Percentiles rank a stretch among this genome's conserved stretches.
Evolutionary conservation across 1,284 basidiomycete species (phyloP).

Genomic region (Microbotryum violaceum): DNA sequence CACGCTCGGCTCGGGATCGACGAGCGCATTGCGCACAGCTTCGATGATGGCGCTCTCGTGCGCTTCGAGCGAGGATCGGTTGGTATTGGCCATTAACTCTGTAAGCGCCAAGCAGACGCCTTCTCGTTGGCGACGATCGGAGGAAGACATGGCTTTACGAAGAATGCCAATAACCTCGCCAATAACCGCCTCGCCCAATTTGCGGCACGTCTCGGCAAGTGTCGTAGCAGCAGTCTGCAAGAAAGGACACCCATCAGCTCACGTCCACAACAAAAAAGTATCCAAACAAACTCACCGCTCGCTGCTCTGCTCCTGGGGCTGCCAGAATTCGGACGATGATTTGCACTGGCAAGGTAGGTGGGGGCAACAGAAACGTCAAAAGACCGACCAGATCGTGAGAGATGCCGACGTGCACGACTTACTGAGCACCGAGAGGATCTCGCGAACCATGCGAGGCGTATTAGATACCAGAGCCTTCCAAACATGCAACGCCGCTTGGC

Average conservation of each 20-base stretch:
- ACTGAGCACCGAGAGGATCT: constrained; percentile 82
- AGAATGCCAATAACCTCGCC: constrained; percentile 52
- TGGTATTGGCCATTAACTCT: constrained; percentile 83
- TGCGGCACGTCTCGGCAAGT: constrained; percentile 80
- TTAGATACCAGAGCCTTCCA: constrained; percentile 97
- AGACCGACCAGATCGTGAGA: not conserved
- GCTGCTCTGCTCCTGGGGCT: constrained; percentile 71
- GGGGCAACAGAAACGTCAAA: not conserved
- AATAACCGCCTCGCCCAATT: constrained; percentile 89
- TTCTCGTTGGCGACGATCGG: constrained; percentile 67
- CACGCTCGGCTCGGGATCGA: constrained; percentile 81
- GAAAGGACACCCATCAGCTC: not conserved
- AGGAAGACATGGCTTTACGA: constrained; percentile 47
- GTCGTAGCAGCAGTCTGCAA: constrained; percentile 69
- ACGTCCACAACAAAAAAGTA: not conserved
- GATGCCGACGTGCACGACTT: constrained; percentile 40
- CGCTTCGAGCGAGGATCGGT: constrained; percentile 75
- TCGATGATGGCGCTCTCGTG: constrained; percentile 85
- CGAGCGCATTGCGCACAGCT: constrained; percentile 72
- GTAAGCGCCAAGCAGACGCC: constrained; percentile 82
- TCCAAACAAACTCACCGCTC: constrained; percentile 57
- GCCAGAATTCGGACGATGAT: constrained; percentile 66
- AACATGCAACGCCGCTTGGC: constrained; percentile 87
- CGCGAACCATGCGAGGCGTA: constrained; percentile 62
- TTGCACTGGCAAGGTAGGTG: constrained; percentile 27